A percentile compares a stretch with the other conserved stretches of the same genome.
These are phyloP conservation scores for Hyphopichia khmerensis DNA, from an alignment of 1,139 yeast species.

Conservation along the genomic window DNA sequence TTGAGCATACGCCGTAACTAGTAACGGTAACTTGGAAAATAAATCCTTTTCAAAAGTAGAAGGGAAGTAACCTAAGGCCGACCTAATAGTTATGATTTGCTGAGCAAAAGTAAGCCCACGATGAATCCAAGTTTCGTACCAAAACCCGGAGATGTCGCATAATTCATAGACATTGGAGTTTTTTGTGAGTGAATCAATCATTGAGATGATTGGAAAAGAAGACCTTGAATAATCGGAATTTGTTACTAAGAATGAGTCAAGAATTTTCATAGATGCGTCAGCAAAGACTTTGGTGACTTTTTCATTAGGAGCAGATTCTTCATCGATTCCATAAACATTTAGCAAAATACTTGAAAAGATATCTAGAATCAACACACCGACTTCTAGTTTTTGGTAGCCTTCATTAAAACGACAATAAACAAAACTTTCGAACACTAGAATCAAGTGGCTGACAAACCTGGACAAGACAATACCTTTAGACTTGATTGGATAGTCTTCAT, in stretches of 20 bases:
- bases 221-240: slow-evolving; percentile 53
- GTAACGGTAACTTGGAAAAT: slow-evolving; percentile 53
- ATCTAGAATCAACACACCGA: slow-evolving; percentile 58
- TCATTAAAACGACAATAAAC: slow-evolving; percentile 64
- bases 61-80: slow-evolving; percentile 46
- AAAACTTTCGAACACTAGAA: slow-evolving; percentile 73
- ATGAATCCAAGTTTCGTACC: slow-evolving; percentile 45
- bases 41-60: slow-evolving; percentile 66
- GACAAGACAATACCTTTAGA: slow-evolving; percentile 55
- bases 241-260: slow-evolving; percentile 57
- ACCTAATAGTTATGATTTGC: slow-evolving; percentile 53
- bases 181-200: slow-evolving; percentile 48
- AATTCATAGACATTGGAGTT: slow-evolving; percentile 38
- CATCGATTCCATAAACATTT: slow-evolving; percentile 59
- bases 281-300: slow-evolving; percentile 53
- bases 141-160: slow-evolving; percentile 41
- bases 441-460: slow-evolving; percentile 55
- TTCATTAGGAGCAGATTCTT: slow-evolving; percentile 30
- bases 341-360: slow-evolving; percentile 57
- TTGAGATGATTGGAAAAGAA: slow-evolving; percentile 52
- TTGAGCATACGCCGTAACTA: slow-evolving; percentile 61
- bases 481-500: slow-evolving; percentile 37
- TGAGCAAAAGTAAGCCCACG: slow-evolving; percentile 42
- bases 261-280: slow-evolving; percentile 48
- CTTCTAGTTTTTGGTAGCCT: slow-evolving; percentile 56